Percentiles rank a stretch among this genome's conserved stretches.
Conservation (phyloP, 2,329 filamentous ascomycete genomes). For the Raffaelea ambrosiae region DNA sequence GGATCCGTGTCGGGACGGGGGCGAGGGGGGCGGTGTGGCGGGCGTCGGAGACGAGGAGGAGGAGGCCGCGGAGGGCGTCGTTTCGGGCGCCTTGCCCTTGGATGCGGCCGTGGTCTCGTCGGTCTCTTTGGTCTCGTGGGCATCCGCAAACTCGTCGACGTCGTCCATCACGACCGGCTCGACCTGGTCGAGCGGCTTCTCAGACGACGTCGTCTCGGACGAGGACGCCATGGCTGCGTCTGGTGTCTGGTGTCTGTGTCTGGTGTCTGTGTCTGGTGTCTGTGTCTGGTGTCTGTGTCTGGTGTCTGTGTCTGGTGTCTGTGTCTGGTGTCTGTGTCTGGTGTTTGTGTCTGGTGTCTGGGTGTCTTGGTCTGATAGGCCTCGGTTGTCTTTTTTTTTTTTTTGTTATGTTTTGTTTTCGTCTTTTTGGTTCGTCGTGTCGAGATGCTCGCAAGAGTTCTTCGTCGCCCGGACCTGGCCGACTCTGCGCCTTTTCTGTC, state of each 20-base stretch:
- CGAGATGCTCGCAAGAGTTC: no score
- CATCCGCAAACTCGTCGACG: no score
- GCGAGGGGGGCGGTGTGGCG: constrained; percentile 9
- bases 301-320: neutral
- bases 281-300: no score
- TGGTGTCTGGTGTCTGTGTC: no score
- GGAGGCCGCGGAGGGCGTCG: no score
- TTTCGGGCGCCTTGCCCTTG: constrained; percentile 8
- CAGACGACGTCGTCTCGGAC: no score
- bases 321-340: neutral
- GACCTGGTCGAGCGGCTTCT: neutral
- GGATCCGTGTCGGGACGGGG: no score
- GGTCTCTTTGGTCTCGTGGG: no score
- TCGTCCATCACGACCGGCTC: no score
- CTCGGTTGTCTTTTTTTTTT: neutral
- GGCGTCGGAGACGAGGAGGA: constrained; percentile 10
- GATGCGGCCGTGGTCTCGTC: neutral
- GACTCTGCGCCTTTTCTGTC: no score
- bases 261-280: neutral
- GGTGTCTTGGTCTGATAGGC: neutral
- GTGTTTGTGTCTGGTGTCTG: neutral
- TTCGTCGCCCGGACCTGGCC: no score
- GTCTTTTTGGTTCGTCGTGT: neutral
- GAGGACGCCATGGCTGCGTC: no score
- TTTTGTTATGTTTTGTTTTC: neutral